Base-by-base conservation (phyloP, 768 basidiomycete genomes). In the Cytidiella melzeri region DNA sequence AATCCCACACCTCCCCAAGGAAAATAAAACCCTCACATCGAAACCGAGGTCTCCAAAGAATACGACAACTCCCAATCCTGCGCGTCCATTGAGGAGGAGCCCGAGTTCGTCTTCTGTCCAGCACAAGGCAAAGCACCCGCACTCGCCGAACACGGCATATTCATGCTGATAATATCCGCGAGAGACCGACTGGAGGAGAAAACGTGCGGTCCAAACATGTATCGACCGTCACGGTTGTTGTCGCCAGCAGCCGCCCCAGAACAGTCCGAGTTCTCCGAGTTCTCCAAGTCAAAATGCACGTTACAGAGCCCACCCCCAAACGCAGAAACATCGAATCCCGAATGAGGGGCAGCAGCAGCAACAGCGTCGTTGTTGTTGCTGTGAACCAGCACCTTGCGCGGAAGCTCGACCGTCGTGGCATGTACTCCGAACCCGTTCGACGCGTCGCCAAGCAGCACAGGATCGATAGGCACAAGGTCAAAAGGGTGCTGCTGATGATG, bases 41-140 rank as follows among this genome's bases (percentile, higher is more conserved):
- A 34, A 7, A 7, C 9, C 30, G 30, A 34, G 30, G 30, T 37
- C 3, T 53, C 52, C 42, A 53, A 23, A 26, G 41, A 44, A 25
- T 53, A 48, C 19, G 39, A 30, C n/a, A 28, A 28, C 47, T 53
- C 52, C 52, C 52, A 53, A 24, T 53, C 52, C 41, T 44, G 52
- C 30, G 46, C 27, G 38, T 53, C 52, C 11, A 45, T 48, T 19
- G 52, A 53, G 18, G 20, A 24, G 23, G 21, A 27, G 36, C 37
- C n/a, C n/a, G n/a, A n/a, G n/a, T n/a, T n/a, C n/a, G n/a, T 21
- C 38, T 24, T n/a, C 41, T 41, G 10, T n/a, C 40, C 47, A 19
- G 21, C 40, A 23, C 7, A 41, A 41, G 30, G 15, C 28, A 27
- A n/a, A n/a, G n/a, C n/a, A n/a, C n/a, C 24, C 28, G 44, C 28